Base-by-base conservation (phyloP, 768 basidiomycete genomes). In the Pilatotrama ljubarskyi region DNA sequence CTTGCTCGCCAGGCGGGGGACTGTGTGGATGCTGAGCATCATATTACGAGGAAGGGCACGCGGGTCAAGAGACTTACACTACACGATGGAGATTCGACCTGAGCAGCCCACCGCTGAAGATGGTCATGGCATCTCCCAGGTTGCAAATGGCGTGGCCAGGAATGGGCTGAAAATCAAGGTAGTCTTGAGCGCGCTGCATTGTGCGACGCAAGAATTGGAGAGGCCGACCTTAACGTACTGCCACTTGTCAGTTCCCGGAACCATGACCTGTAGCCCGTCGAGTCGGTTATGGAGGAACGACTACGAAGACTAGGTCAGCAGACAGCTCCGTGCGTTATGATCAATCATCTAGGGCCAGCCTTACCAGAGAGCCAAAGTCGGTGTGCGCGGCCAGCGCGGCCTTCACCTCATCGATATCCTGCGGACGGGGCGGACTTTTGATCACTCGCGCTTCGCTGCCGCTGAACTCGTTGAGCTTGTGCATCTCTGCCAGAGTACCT, bases 221-320 rank as follows among this genome's bases (percentile, higher is more conserved):
- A 32, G 15, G 46, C 62, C 6, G 47, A 81, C 87, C 78, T 81
- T 83, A 64, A 90, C 76, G 63, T 88, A 90, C 68, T 83, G 82
- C 88, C 88, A 90, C 22, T 79, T 69, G 22, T 84, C 80, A 4
- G 78, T 67, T 13, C 83, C 85, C 0, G 86, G 87, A 0, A 80
- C 79, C 47, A 88, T 75, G 0, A 90, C 87, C 59, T 90, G 88
- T 3, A 90, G 74, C 0, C 88, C 88, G 4, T 88, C 88, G 0
- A 89, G 79, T 1, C 78, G 79, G 67, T 89, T 90, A 65, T 88
- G 85, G 56, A 90, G 73, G 74, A 89, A 84, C 0, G 85, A 84
- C 82, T 86, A 58, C 11, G n/a, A 5, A 29, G 14, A 17, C 2
- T n/a, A 35, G 52, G 17, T 32, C 22, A 3, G 5, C n/a, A 24